Evolutionary conservation across 2,329 filamentous ascomycete genomes (phyloP).

Genomic region (Penicillium hordei): DNA sequence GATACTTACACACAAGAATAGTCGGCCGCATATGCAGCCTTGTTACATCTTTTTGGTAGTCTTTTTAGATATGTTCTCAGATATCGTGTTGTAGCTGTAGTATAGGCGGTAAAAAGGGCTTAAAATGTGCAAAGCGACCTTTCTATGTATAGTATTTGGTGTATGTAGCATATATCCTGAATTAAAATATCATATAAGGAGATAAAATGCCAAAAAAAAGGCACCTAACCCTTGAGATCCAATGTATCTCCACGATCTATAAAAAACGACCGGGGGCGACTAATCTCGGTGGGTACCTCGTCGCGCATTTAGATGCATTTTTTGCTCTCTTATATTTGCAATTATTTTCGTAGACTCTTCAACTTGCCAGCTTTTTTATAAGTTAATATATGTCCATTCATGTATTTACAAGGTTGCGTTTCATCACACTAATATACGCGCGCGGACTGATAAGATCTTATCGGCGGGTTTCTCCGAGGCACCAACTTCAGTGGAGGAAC

Average conservation of each 20-base stretch:
- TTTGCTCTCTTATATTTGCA: not conserved
- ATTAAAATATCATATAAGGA: not conserved
- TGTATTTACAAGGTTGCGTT: not conserved
- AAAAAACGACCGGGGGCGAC: not conserved
- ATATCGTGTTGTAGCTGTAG: no score
- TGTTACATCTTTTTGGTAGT: not conserved
- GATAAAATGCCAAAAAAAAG: not conserved
- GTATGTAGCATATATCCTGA: not conserved
- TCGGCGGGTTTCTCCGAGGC: constrained; percentile 27
- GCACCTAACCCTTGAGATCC: not conserved
- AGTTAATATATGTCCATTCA: no score
- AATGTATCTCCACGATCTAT: not conserved
- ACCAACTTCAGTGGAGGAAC: constrained; percentile 13
- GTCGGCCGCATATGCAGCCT: not conserved
- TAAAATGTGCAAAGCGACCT: not conserved
- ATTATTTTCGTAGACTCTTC: not conserved
- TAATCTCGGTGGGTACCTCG: not conserved
- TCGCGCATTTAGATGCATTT: not conserved
- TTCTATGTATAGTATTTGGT: not conserved
- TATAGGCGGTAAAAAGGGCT: not conserved
- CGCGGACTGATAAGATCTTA: constrained; percentile 20
- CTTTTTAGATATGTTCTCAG: not conserved
- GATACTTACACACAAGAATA: not conserved
- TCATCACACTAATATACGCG: not conserved
- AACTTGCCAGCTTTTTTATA: not conserved